A percentile compares a stretch with the other conserved stretches of the same genome.
Evolutionary conservation across 1,139 yeast genomes (phyloP).

Genomic region (Debaryomycetaceae sp.): DNA sequence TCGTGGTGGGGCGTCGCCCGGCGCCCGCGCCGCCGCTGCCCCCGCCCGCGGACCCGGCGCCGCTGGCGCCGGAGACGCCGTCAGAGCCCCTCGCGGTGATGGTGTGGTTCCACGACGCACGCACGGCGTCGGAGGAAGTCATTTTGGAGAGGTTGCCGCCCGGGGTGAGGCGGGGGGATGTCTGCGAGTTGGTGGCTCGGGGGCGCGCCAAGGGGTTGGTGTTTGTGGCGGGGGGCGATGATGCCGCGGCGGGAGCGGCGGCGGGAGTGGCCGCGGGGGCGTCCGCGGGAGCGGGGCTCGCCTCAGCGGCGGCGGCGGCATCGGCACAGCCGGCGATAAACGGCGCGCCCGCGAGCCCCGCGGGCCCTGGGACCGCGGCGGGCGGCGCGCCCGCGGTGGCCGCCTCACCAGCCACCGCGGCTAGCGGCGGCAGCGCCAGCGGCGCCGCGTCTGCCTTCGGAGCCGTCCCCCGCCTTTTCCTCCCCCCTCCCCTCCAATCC

Average conservation of each 20-base stretch:
- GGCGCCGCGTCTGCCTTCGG: no score
- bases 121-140: slow-evolving; percentile 57
- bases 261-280: no score
- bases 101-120: slow-evolving; percentile 71
- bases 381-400: slow-evolving; percentile 3
- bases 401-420: slow-evolving; percentile 3
- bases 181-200: slow-evolving; percentile 55
- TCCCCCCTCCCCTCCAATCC: slow-evolving; percentile 59
- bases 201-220: no score
- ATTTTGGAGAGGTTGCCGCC: slow-evolving; percentile 58
- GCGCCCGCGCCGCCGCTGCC: slow-evolving; percentile 1
- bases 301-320: no score
- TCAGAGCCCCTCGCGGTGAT: slow-evolving; percentile 42
- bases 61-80: no score
- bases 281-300: no score
- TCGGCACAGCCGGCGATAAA: slow-evolving; percentile 6
- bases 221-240: no score
- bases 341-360: no score
- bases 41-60: no score
- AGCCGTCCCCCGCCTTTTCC: no score
- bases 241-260: no score
- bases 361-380: no score
- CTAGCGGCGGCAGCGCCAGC: neutral
- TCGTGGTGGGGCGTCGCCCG: slow-evolving; percentile 7
- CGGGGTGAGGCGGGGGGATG: slow-evolving; percentile 63